Conservation (phyloP, 2,329 filamentous ascomycete species). For the Rhexocercosporidium sp. region DNA sequence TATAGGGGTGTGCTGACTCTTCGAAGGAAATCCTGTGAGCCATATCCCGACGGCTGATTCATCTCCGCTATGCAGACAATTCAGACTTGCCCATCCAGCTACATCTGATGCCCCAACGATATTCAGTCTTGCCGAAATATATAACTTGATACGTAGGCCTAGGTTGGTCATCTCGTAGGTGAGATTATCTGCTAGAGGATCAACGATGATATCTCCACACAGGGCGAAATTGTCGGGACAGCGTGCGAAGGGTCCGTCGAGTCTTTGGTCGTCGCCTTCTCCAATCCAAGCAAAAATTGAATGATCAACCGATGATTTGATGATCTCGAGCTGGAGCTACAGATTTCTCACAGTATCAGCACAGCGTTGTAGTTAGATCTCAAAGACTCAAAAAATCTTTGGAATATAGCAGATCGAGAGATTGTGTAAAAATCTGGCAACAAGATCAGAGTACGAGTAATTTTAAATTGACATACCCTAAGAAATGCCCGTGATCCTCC, state of each 20-base stretch:
- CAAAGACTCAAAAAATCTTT: no score
- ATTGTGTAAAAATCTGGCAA: no score
- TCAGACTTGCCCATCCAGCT: neutral
- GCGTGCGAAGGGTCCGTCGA: neutral
- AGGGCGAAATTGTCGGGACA: neutral
- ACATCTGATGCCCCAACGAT: neutral
- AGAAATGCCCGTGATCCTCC: neutral
- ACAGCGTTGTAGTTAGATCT: neutral
- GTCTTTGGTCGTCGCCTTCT: neutral
- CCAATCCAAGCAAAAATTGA: constrained; percentile 6
- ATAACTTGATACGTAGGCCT: neutral
- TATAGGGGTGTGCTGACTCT: neutral
- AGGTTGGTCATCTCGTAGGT: constrained; percentile 1
- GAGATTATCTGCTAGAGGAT: neutral
- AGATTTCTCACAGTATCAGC: neutral
- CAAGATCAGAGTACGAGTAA: no score
- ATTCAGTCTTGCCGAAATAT: neutral
- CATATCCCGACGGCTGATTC: neutral
- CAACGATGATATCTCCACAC: neutral
- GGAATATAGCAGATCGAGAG: no score
- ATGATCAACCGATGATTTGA: neutral
- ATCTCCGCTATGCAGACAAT: neutral
- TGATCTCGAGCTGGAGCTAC: constrained; percentile 3
- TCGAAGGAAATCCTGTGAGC: neutral
- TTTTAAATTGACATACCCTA: neutral